Evolutionary conservation across 148 eudicot species (phyloP), one percentile per base, ranked within the genome.

Genomic region (Camellia japonica): DNA sequence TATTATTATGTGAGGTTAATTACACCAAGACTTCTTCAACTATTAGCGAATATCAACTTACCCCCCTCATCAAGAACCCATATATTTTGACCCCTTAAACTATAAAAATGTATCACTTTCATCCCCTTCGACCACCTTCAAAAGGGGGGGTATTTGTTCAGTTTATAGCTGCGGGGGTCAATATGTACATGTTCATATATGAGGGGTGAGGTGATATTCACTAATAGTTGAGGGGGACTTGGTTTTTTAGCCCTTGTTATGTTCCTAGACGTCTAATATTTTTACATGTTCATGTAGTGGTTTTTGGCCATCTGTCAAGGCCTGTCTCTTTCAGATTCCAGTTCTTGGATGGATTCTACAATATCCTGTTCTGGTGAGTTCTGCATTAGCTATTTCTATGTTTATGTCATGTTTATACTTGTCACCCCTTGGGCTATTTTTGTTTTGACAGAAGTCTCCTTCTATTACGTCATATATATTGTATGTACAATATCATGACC

Each of bases 271-370:
- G 67, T 60, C 65, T 72, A 20, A 54, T 19, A 8, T 46, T 66
- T 67, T 54, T 9, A 15, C 60, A 3, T 54, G 74, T 54, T 30
- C 9, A 23, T 84, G 74, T 79, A 89, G 92, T 72, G 90, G 89
- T 74, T 89, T 89, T 82, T 87, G 92, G 90, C 86, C 92, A 38
- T 84, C 92, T 30, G 62, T 89, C 42, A 87, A 83, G 88, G 85
- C 76, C 44, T 89, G 87, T 79, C 84, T 87, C 78, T 89, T 65
- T 78, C 92, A 89, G 78, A 87, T 89, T 80, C 92, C 92, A 8
- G 87, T 84, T 70, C n/a, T 89, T 82, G 92, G 92, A 78, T 87
- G 90, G 92, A 76, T 84, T 79, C 61, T 87, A 42, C 85, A 82
- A 73, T 89, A 81, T 77, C 85, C 81, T 82, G 67, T 80, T 69